A percentile compares a stretch with the other conserved stretches of the same genome.
phyloP scores from a whole-genome alignment of 139 green algal species.

The Chlorella sp. region DNA sequence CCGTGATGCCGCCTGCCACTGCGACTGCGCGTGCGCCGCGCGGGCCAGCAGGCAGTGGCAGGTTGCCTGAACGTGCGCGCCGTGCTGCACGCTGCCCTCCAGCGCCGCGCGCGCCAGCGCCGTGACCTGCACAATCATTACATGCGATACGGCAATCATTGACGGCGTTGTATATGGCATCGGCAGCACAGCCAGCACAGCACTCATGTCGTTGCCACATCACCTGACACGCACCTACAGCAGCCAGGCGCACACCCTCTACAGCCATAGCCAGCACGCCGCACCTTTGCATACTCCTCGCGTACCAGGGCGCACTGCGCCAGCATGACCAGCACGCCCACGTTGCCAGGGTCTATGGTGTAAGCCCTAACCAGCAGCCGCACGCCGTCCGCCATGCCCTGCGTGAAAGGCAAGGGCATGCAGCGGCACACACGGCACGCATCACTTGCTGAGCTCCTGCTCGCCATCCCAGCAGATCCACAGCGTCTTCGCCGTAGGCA shows the following conservation, averaged over 20 bases:
- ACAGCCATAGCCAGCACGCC: no score
- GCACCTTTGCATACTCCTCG: constrained; percentile 29
- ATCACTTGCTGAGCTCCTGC: not conserved
- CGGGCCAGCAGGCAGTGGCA: constrained; percentile 45
- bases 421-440: not conserved
- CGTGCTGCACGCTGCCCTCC: constrained; percentile 33
- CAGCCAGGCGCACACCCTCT: no score
- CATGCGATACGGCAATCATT: not conserved
- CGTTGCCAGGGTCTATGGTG: constrained; percentile 50
- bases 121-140: constrained; percentile 21
- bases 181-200: no score
- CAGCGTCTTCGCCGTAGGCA: no score
- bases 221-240: no score
- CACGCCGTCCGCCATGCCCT: constrained; percentile 63
- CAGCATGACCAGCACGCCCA: constrained; percentile 29
- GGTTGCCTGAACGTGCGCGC: constrained; percentile 34
- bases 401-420: not conserved
- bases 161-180: no score
- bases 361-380: constrained; percentile 67
- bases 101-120: constrained; percentile 47
- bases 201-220: no score
- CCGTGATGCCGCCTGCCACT: constrained; percentile 15
- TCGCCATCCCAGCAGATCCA: not conserved
- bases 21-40: constrained; percentile 39
- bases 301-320: constrained; percentile 67